phyloP scores from a whole-genome alignment of 768 basidiomycete species.

The Leccinum incarnatum region DNA sequence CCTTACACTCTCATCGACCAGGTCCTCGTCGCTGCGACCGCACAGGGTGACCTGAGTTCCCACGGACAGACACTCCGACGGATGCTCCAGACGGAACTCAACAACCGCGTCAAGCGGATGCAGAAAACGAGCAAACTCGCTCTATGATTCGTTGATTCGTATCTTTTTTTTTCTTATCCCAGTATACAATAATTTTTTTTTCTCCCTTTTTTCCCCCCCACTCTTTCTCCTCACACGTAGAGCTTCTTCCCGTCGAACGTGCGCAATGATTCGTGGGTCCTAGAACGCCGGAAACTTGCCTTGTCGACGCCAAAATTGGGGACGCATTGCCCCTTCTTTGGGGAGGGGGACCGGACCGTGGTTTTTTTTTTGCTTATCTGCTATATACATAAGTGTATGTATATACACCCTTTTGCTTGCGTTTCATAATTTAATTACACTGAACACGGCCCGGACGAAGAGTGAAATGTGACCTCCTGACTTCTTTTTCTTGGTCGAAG shows the following conservation, averaged over 20 bases:
- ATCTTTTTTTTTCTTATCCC: neutral
- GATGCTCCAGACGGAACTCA: slow-evolving; percentile 57
- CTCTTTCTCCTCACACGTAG: neutral
- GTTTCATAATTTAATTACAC: slow-evolving; percentile 10
- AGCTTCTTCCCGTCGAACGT: neutral
- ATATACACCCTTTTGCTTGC: neutral
- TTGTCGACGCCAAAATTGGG: neutral
- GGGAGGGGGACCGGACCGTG: neutral
- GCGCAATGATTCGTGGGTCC: neutral
- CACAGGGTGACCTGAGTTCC: slow-evolving; percentile 48
- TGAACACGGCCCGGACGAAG: neutral
- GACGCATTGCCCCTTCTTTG: neutral
- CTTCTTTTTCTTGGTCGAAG: slow-evolving; percentile 1
- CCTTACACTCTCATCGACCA: slow-evolving; percentile 85
- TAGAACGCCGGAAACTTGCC: neutral
- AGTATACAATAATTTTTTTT: neutral
- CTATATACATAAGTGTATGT: neutral
- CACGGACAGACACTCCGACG: slow-evolving; percentile 40
- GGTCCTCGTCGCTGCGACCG: slow-evolving; percentile 63
- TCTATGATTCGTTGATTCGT: slow-evolving; percentile 8
- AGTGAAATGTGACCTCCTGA: slow-evolving; percentile 1
- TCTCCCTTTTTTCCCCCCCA: neutral
- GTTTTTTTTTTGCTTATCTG: neutral
- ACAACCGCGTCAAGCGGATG: slow-evolving; percentile 63
- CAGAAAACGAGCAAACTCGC: slow-evolving; percentile 55